These are phyloP conservation scores for Trichophyton verrucosum DNA, from an alignment of 2,329 filamentous ascomycete species.

Conservation along the genomic window DNA sequence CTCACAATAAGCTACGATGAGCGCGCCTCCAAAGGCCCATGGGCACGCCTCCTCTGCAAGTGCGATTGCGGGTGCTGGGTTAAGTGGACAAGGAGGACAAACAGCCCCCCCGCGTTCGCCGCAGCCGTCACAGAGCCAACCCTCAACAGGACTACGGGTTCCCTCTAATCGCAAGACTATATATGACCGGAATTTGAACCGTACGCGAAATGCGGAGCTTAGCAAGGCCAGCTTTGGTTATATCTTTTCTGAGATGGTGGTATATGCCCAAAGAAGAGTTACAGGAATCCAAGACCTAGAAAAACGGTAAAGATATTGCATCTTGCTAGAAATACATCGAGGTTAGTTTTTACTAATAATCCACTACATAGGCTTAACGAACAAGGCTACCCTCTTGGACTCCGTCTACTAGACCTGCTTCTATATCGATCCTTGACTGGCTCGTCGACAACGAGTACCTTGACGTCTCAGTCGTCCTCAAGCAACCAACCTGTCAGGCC, in stretches of 20 bases:
- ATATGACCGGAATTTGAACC: slow-evolving; percentile 90
- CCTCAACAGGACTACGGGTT: slow-evolving; percentile 56
- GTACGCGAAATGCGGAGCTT: slow-evolving; percentile 74
- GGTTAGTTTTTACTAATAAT: not conserved
- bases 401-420: slow-evolving; percentile 89
- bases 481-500: slow-evolving; percentile 55
- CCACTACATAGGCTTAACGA: slow-evolving; percentile 56
- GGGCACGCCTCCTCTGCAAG: slow-evolving; percentile 12
- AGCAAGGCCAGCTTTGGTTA: slow-evolving; percentile 93
- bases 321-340: not conserved
- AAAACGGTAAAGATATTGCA: slow-evolving; percentile 50
- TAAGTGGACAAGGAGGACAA: not conserved
- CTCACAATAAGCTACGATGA: slow-evolving; percentile 3
- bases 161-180: slow-evolving; percentile 93
- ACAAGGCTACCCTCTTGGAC: slow-evolving; percentile 85
- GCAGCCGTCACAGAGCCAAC: slow-evolving; percentile 10
- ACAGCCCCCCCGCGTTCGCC: not conserved
- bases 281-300: slow-evolving; percentile 90
- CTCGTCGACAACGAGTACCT: slow-evolving; percentile 75
- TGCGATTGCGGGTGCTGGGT: slow-evolving; percentile 5
- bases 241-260: slow-evolving; percentile 91
- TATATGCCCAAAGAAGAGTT: slow-evolving; percentile 80
- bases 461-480: slow-evolving; percentile 57
- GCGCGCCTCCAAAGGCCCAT: slow-evolving; percentile 9
- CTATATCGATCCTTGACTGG: slow-evolving; percentile 71